Evolutionary conservation across 1,284 basidiomycete species (phyloP), one percentile per base, ranked within the genome.

Genomic region (Trichosporon sp.): DNA sequence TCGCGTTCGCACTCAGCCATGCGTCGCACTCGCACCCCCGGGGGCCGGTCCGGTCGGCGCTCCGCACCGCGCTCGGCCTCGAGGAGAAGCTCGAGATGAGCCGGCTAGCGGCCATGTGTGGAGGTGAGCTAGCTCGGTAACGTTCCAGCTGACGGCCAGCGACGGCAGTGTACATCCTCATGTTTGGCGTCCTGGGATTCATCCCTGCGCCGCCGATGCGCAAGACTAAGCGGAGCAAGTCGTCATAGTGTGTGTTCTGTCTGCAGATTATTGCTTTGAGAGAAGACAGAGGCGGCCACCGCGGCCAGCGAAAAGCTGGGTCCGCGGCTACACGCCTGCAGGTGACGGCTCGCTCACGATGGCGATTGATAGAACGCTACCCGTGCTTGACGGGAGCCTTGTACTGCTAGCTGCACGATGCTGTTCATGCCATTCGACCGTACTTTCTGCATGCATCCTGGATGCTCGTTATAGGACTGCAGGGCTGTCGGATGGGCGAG

Each of bases 171-270:
- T 82, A 78, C 68, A 75, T 75, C 9, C 68, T 80, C 35, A 80
- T 78, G 1, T 74, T 82, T n/a, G 81, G 81, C 4, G 32, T 80
- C 12, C 73, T 82, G 12, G 81, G 81, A 4, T 73, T 82, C 64
- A 80, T 82, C 62, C 81, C 78, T 9, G 69, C 77, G 15, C 79
- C 80, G 11, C 56, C 56, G 29, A 31, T 60, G 56, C 56, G 56
- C 29, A 60, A 60, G 56, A 8, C 27, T 29, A 60, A n/a, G 29
- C 27, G 56, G 27, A 32, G 29, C 56, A 60, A 60, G 56, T 51
- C 47, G 47, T 51, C 47, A 51, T 51, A 51, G 47, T 51, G 44
- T 12, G 15, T 18, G 18, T 9, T 2, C 21, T 51, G 2, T 9
- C 47, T 51, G n/a, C n/a, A n/a, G n/a, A n/a, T n/a, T n/a, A n/a